phyloP scores from a whole-genome alignment of 768 basidiomycete species.

The Tephrocybe sp. region DNA sequence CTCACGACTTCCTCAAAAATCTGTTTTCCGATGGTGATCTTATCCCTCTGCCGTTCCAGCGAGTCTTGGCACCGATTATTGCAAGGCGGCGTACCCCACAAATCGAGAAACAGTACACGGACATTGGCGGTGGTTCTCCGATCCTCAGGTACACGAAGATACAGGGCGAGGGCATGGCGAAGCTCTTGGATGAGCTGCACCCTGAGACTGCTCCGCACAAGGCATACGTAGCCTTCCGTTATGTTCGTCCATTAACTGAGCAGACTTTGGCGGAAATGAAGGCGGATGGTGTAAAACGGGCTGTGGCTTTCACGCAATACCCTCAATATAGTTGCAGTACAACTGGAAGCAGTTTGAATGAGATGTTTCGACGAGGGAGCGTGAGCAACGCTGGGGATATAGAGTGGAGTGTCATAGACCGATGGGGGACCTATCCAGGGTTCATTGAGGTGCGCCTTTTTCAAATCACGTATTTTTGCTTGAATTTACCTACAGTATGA shows the following conservation, averaged over 20 bases:
- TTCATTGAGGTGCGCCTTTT: conserved; percentile 76
- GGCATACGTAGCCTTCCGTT: conserved; percentile 93
- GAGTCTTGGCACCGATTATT: conserved; percentile 81
- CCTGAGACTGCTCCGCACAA: conserved; percentile 95
- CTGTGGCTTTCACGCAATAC: conserved; percentile 96
- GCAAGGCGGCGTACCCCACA: conserved; percentile 86
- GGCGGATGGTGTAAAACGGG: conserved; percentile 86
- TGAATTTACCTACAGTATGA: conserved; percentile 11
- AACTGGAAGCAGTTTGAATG: conserved; percentile 95
- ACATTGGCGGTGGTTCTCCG: conserved; percentile 95
- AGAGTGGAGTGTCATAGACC: conserved; percentile 96
- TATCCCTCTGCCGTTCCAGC: conserved; percentile 93
- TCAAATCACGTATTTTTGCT: neutral
- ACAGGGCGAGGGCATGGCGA: conserved; percentile 89
- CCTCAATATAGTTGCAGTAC: conserved; percentile 99
- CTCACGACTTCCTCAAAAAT: conserved; percentile 87
- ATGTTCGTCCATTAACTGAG: conserved; percentile 86
- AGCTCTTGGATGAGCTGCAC: conserved; percentile 90
- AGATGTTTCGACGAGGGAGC: conserved; percentile 70
- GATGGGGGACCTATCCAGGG: conserved; percentile 95
- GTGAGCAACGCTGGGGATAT: conserved; percentile 63
- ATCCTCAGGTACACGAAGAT: conserved; percentile 86
- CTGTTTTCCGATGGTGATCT: conserved; percentile 92
- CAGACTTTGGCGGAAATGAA: conserved; percentile 81
- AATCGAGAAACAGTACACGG: conserved; percentile 92